phyloP scores from a whole-genome alignment of 805 yeast species.

The Aciculoconidium aculeatum region DNA sequence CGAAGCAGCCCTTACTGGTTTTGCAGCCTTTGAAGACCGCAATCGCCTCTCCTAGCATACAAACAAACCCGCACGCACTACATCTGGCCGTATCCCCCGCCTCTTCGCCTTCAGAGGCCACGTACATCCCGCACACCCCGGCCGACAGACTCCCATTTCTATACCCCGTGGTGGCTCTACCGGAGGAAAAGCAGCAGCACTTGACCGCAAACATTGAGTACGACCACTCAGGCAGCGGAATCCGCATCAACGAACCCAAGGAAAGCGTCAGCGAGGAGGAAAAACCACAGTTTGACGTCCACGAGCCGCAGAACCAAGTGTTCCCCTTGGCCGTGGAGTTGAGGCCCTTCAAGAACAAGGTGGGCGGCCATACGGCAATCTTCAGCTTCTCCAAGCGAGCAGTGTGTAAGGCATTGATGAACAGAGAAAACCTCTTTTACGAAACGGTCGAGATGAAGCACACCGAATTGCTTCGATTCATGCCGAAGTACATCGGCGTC shows the following conservation, averaged over 20 bases:
- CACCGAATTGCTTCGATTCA: slow-evolving; percentile 68
- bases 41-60: no score
- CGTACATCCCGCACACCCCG: slow-evolving; percentile 64
- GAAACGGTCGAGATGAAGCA: slow-evolving; percentile 79
- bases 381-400: slow-evolving; percentile 88
- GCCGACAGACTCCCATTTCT: slow-evolving; percentile 11
- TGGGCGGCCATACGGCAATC: slow-evolving; percentile 97
- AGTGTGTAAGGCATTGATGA: slow-evolving; percentile 88
- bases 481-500: slow-evolving; percentile 95
- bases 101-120: slow-evolving; percentile 65
- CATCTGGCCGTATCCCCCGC: no score
- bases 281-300: no score
- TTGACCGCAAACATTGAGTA: slow-evolving; percentile 46
- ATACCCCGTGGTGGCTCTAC: slow-evolving; percentile 3
- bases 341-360: slow-evolving; percentile 87
- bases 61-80: no score
- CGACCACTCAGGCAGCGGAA: slow-evolving; percentile 32
- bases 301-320: slow-evolving; percentile 13
- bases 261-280: no score
- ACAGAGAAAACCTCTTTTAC: slow-evolving; percentile 87
- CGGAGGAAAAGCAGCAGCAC: slow-evolving; percentile 24
- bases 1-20: no score
- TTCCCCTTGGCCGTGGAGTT: slow-evolving; percentile 81
- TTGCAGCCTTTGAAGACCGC: no score
- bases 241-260: slow-evolving; percentile 16